These are phyloP conservation scores for Diaporthe citri DNA, from an alignment of 2,329 filamentous ascomycete genomes.

Conservation along the genomic window DNA sequence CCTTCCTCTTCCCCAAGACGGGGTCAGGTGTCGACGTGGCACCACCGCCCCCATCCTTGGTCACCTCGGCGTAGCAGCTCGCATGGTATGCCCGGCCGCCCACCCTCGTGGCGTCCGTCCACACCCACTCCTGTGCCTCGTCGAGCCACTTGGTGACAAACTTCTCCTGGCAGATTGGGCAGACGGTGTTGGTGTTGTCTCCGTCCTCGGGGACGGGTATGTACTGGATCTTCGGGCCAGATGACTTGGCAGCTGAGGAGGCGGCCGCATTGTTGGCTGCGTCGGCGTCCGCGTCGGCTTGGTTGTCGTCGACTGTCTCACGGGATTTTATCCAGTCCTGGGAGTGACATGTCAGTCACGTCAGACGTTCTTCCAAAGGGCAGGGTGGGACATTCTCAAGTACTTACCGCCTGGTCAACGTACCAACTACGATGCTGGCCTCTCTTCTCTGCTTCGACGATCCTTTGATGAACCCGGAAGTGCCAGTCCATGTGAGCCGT, in stretches of 20 bases:
- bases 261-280: conserved; percentile 51
- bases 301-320: conserved; percentile 78
- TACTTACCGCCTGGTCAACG: conserved; percentile 83
- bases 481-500: conserved; percentile 98
- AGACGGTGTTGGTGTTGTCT: conserved; percentile 79
- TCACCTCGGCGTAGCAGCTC: conserved; percentile 88
- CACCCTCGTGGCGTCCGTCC: conserved; percentile 87
- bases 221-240: conserved; percentile 71
- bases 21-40: conserved; percentile 67
- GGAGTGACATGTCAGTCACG: conserved; percentile 9
- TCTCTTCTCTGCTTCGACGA: conserved; percentile 86
- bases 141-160: conserved; percentile 95
- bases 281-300: conserved; percentile 48
- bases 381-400: conserved; percentile 38
- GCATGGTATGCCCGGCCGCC: conserved; percentile 88
- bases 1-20: conserved; percentile 80
- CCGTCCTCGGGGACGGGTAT: conserved; percentile 87
- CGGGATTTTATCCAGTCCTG: conserved; percentile 92
- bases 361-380: conserved; percentile 18
- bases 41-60: conserved; percentile 68
- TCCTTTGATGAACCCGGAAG: conserved; percentile 91
- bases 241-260: conserved; percentile 49
- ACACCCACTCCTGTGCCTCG: conserved; percentile 95
- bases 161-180: conserved; percentile 94
- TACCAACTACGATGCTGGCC: conserved; percentile 96